These are phyloP conservation scores for Coemansia asiatica DNA, from an alignment of 192 early-diverging fungal genomes.

Conservation along the genomic window DNA sequence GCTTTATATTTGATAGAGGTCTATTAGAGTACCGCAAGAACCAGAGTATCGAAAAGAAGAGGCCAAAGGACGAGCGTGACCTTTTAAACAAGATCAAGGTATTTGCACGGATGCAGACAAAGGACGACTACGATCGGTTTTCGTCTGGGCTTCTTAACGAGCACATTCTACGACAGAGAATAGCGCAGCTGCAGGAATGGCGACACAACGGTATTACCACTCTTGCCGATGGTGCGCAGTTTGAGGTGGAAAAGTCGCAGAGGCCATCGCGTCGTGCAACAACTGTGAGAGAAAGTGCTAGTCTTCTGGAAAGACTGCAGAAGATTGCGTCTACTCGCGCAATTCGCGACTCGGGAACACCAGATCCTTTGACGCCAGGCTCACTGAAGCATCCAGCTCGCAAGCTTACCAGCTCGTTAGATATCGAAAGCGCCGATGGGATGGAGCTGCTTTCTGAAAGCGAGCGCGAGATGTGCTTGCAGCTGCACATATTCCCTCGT, in stretches of 20 bases:
- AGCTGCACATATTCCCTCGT: slow-evolving; percentile 79
- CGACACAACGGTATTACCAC: slow-evolving; percentile 85
- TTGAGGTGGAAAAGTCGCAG: slow-evolving; percentile 66
- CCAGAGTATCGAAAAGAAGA: slow-evolving; percentile 75
- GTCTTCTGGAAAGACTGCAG: slow-evolving; percentile 43
- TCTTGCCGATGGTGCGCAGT: slow-evolving; percentile 71
- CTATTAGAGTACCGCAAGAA: slow-evolving; percentile 86
- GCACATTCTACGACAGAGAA: slow-evolving; percentile 71
- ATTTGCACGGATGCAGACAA: slow-evolving; percentile 84
- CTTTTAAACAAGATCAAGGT: slow-evolving; percentile 74
- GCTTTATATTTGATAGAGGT: slow-evolving; percentile 85
- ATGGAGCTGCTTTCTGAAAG: slow-evolving; percentile 77
- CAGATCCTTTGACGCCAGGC: not conserved
- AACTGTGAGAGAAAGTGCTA: slow-evolving; percentile 48
- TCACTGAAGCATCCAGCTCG: slow-evolving; percentile 15
- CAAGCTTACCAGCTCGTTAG: slow-evolving; percentile 57
- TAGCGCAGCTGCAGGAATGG: slow-evolving; percentile 86
- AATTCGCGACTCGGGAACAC: slow-evolving; percentile 9
- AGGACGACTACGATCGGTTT: slow-evolving; percentile 77
- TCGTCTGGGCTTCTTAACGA: slow-evolving; percentile 71
- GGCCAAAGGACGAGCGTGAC: slow-evolving; percentile 87
- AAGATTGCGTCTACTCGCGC: slow-evolving; percentile 39
- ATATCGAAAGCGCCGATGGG: slow-evolving; percentile 81
- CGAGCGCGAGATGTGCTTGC: slow-evolving; percentile 81
- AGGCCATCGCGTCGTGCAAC: slow-evolving; percentile 48